Conservation (phyloP, 495 filamentous ascomycete genomes). For the Penicillium samsonianum region DNA sequence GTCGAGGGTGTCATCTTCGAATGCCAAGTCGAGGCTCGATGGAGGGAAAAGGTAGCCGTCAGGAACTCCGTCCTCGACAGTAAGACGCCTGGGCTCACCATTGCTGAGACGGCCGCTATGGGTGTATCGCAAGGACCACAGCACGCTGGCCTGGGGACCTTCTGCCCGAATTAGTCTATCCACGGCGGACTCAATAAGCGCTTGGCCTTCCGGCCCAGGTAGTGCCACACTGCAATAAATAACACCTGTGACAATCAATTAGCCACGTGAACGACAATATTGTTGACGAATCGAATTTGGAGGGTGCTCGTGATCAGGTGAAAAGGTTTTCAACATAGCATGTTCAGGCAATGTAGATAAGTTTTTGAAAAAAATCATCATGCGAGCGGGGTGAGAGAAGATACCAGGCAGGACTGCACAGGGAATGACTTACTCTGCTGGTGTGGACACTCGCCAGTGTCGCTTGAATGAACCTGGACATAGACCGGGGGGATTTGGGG, state of each 20-base stretch:
- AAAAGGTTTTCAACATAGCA: constrained; percentile 68
- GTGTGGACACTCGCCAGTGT: constrained; percentile 82
- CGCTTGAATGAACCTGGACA: constrained; percentile 75
- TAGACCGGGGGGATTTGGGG: constrained; percentile 60
- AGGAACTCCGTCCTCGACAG: constrained; percentile 22
- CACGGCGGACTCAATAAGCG: constrained; percentile 56
- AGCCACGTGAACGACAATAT: constrained; percentile 37
- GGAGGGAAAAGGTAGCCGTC: constrained; percentile 50
- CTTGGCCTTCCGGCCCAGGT: constrained; percentile 37
- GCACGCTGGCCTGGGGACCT: constrained; percentile 38
- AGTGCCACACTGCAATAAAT: constrained; percentile 61
- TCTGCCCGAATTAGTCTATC: constrained; percentile 48
- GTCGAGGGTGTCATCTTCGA: constrained; percentile 66
- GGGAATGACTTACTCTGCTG: constrained; percentile 75
- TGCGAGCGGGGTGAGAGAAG: constrained; percentile 47
- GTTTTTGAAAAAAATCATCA: constrained; percentile 76
- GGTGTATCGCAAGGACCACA: constrained; percentile 67
- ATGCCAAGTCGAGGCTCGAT: constrained; percentile 60
- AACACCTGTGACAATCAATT: constrained; percentile 59
- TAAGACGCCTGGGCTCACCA: constrained; percentile 10
- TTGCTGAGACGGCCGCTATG: constrained; percentile 40
- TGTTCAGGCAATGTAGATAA: constrained; percentile 99
- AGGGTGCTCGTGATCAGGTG: constrained; percentile 66
- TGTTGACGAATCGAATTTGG: constrained; percentile 16
- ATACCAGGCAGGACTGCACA: constrained; percentile 3